These are phyloP conservation scores for Aspergillus puulaauensis DNA, from an alignment of 2,329 filamentous ascomycete genomes.

Conservation along the genomic window DNA sequence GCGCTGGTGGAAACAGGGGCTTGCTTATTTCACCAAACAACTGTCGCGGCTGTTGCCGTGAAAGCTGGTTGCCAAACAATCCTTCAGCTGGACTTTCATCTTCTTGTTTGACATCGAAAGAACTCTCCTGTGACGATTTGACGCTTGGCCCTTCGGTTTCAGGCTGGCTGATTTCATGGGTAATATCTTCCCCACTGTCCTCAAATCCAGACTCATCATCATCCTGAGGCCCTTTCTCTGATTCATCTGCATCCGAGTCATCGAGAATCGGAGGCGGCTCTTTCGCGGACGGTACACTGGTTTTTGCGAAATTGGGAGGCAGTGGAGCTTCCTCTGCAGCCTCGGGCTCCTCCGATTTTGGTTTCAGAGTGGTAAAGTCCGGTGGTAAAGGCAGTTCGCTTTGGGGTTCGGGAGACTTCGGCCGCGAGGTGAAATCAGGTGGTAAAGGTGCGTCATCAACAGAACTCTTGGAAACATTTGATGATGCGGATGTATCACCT, in stretches of 20 bases:
- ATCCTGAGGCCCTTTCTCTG: slow-evolving; percentile 36
- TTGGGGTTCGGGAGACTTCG: slow-evolving; percentile 17
- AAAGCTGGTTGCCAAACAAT: slow-evolving; percentile 32
- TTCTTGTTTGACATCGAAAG: slow-evolving; percentile 38
- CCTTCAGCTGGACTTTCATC: slow-evolving; percentile 40
- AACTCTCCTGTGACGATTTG: slow-evolving; percentile 45
- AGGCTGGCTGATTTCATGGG: slow-evolving; percentile 35
- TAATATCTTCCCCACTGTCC: slow-evolving; percentile 49
- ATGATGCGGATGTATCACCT: slow-evolving; percentile 50
- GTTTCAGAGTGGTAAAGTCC: slow-evolving; percentile 9
- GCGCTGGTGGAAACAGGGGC: slow-evolving; percentile 37
- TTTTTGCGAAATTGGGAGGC: slow-evolving; percentile 30
- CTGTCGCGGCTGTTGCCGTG: slow-evolving; percentile 18
- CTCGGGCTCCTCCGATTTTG: slow-evolving; percentile 9
- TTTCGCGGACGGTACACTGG: slow-evolving; percentile 17
- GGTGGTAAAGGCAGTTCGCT: slow-evolving; percentile 27
- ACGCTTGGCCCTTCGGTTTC: slow-evolving; percentile 35
- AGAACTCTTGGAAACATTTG: slow-evolving; percentile 42
- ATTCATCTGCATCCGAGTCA: slow-evolving; percentile 34
- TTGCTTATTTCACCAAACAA: slow-evolving; percentile 48
- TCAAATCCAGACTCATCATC: slow-evolving; percentile 44
- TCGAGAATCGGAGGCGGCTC: slow-evolving; percentile 33
- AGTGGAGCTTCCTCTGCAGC: slow-evolving; percentile 21
- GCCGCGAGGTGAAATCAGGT: slow-evolving; percentile 27
- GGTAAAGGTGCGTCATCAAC: slow-evolving; percentile 42